phyloP scores from a whole-genome alignment of 1,139 yeast genomes.

The Blastobotrys serpentis region DNA sequence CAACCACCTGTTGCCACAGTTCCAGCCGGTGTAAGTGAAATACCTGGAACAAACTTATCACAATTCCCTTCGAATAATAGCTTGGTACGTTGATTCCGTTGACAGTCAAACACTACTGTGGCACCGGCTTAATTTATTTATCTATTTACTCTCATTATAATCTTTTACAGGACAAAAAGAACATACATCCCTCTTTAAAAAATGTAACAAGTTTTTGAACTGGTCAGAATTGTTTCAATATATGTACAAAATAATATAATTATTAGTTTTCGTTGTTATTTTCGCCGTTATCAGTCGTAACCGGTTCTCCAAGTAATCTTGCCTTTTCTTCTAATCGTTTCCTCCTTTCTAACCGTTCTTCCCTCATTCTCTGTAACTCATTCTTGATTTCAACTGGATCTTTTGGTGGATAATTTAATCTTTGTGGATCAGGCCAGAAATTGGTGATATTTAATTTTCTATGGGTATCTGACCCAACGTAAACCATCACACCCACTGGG shows the following conservation, averaged over 20 bases:
- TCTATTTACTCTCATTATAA: background rate
- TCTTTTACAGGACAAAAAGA: too few species aligned
- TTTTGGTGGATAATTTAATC: constrained; percentile 85
- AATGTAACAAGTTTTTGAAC: background rate
- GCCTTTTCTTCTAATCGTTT: constrained; percentile 72
- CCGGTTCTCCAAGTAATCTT: constrained; percentile 51
- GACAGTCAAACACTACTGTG: too few species aligned
- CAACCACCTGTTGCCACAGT: constrained; percentile 1
- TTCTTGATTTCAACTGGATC: constrained; percentile 91
- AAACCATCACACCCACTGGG: constrained; percentile 87
- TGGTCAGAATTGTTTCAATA: background rate
- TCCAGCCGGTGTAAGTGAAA: background rate
- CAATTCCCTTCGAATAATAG: too few species aligned
- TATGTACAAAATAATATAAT: background rate
- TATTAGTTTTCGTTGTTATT: background rate
- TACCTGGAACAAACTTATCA: too few species aligned
- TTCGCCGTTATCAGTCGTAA: background rate
- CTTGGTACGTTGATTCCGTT: too few species aligned
- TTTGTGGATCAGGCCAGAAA: constrained; percentile 95
- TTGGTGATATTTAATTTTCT: constrained; percentile 89
- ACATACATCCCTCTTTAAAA: background rate
- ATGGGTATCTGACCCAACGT: constrained; percentile 87
- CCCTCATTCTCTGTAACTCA: constrained; percentile 81
- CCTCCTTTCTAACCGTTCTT: constrained; percentile 72
- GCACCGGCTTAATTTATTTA: too few species aligned